These are phyloP conservation scores for Talaromyces sp. DNA, from an alignment of 2,329 filamentous ascomycete genomes.

Conservation along the genomic window DNA sequence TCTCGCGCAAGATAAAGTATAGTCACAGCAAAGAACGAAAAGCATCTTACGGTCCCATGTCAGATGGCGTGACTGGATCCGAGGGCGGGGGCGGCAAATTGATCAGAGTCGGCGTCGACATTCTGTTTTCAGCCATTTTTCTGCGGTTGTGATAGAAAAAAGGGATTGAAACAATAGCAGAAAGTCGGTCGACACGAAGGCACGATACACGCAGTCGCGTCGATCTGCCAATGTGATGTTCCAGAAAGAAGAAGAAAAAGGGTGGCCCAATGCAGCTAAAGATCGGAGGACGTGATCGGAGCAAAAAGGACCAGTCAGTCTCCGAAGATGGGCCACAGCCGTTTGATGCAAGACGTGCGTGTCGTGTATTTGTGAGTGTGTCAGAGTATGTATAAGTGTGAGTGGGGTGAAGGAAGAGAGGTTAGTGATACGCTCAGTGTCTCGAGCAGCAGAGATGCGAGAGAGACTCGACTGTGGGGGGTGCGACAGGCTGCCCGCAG, in stretches of 20 bases:
- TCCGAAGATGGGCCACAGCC: background rate
- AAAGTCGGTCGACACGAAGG: background rate
- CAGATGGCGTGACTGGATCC: constrained; percentile 78
- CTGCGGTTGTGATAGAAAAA: background rate
- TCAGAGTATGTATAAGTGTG: no score
- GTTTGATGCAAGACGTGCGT: background rate
- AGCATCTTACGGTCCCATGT: constrained; percentile 69
- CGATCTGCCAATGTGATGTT: background rate
- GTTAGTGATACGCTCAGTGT: background rate
- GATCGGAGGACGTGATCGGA: background rate
- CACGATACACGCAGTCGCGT: background rate
- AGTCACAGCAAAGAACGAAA: constrained; percentile 9
- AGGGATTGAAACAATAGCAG: background rate
- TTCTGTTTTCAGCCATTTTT: constrained; percentile 14
- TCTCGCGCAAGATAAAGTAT: background rate
- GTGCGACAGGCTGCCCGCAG: background rate
- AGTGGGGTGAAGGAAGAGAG: background rate
- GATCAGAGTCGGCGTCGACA: constrained; percentile 63
- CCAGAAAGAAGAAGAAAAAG: background rate
- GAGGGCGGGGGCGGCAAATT: constrained; percentile 78
- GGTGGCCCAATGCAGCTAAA: background rate
- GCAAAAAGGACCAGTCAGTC: background rate
- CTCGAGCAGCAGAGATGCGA: background rate
- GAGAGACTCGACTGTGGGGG: background rate
- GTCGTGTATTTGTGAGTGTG: background rate